Percentiles rank a stretch among this genome's conserved stretches.
Evolutionary conservation across 192 early-diverging fungal species (phyloP).

Genomic region (Coemansia sp.): DNA sequence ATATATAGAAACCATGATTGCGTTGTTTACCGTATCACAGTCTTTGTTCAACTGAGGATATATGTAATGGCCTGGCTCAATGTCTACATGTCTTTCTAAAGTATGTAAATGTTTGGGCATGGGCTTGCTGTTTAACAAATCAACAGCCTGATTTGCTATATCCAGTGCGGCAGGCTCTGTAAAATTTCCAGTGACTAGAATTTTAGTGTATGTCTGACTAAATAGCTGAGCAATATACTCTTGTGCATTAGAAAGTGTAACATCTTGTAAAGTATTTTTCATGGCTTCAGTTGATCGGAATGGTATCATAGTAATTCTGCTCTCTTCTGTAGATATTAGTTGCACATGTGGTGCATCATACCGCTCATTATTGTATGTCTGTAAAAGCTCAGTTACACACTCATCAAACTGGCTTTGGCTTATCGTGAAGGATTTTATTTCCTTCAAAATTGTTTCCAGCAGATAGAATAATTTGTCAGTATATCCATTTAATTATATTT

Average conservation of each 20-base stretch:
- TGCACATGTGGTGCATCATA: background rate
- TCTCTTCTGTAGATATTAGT: background rate
- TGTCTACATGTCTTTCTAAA: background rate
- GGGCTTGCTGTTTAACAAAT: constrained; percentile 56
- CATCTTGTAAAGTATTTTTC: no score
- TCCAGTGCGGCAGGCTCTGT: constrained; percentile 59
- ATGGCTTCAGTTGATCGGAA: background rate
- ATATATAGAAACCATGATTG: constrained; percentile 73
- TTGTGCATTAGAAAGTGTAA: background rate
- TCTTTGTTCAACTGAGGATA: constrained; percentile 48
- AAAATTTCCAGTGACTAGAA: constrained; percentile 78
- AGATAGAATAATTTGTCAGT: background rate
- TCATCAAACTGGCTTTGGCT: background rate
- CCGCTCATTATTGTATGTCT: background rate
- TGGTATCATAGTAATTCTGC: background rate
- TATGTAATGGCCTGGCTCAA: constrained; percentile 31
- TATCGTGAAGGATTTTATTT: background rate
- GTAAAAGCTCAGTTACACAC: background rate
- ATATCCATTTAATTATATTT: background rate
- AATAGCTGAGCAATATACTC: background rate
- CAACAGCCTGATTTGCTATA: constrained; percentile 54
- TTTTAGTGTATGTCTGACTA: constrained; percentile 60
- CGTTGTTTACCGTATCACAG: constrained; percentile 75
- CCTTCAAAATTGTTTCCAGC: background rate
- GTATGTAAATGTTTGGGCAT: background rate